Evolutionary conservation across 2,329 filamentous ascomycete species (phyloP), one percentile per base, ranked within the genome.

Genomic region (Didymella sp.): DNA sequence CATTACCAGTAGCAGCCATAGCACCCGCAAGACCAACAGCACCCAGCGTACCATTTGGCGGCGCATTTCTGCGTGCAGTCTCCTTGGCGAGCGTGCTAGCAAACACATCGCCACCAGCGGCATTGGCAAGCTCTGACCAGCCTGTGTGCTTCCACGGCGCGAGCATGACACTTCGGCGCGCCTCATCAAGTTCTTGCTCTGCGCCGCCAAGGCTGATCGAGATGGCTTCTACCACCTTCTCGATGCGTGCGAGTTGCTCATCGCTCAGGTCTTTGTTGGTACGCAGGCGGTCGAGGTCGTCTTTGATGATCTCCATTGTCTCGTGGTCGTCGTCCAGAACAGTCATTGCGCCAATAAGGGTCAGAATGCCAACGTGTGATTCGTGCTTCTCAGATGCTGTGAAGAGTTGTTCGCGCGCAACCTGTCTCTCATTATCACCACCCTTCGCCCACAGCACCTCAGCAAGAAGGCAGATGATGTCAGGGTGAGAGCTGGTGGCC

Each of bases 401-500:
- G 68, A 96, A 94, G 0, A 99, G 82, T 61, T 91, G 85, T 49
- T 90, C 87, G 3, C 92, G 85, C 15, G 94, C 93, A 59, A 90
- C 87, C 46, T 88, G 86, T 43, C 89, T 86, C 52, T 93, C 90
- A 0, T 87, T 83, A 6, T 89, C 85, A 0, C 87, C 87, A 8
- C 91, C 92, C 62, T 91, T 92, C 0, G 93, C 93, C 94, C 95
- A 99, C 0, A 98, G 83, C 0, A 98, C 90, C 76, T 98, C 92
- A 0, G 93, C 90, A 12, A 98, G 82, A 12, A 97, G 82, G 69
- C 93, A 97, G 0, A 92, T 88, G 1, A 94, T 89, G 70, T 97
- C 92, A 0, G 93, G 89, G 59, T 92, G 87, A 33, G 85, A 85
- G 27, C 85, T 79, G 1, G 90, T 92, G 72, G 96, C 92, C 53